A percentile compares a stretch with the other conserved stretches of the same genome.
Conservation (phyloP, 2,329 filamentous ascomycete genomes). For the Xylaria sp. region DNA sequence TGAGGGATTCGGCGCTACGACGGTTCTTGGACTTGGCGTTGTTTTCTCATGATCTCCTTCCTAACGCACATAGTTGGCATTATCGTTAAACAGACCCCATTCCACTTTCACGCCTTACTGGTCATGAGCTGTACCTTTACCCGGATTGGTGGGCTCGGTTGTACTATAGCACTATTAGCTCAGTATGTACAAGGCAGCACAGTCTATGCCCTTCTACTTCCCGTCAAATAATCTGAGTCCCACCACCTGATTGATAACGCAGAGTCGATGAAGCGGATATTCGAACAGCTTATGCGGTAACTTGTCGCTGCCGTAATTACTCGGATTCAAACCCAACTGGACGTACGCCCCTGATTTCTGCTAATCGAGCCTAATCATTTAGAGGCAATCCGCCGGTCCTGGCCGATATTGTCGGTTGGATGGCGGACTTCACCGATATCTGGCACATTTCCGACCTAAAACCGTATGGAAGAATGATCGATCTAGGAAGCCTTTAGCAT, state of each 20-base stretch:
- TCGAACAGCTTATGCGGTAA: neutral
- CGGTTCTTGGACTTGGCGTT: conserved; percentile 1
- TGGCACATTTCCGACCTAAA: neutral
- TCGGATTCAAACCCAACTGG: neutral
- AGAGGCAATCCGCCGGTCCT: neutral
- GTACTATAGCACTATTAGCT: neutral
- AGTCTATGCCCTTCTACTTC: neutral
- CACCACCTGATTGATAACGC: neutral
- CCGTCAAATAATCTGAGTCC: neutral
- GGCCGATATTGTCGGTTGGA: neutral
- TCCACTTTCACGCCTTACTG: neutral
- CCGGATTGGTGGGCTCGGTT: neutral
- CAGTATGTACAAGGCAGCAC: neutral
- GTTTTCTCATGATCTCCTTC: neutral
- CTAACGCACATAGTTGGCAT: neutral
- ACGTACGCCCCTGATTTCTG: neutral
- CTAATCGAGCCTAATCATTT: neutral
- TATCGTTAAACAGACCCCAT: neutral
- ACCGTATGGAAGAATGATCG: too few species aligned
- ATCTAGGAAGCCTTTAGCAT: neutral
- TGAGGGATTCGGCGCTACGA: conserved; percentile 8
- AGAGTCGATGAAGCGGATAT: neutral
- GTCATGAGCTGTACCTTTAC: neutral
- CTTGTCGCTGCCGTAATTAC: neutral
- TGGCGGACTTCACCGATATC: neutral